phyloP scores from a whole-genome alignment of 2,329 filamentous ascomycete species.

The Aspergillus pseudoterreus region DNA sequence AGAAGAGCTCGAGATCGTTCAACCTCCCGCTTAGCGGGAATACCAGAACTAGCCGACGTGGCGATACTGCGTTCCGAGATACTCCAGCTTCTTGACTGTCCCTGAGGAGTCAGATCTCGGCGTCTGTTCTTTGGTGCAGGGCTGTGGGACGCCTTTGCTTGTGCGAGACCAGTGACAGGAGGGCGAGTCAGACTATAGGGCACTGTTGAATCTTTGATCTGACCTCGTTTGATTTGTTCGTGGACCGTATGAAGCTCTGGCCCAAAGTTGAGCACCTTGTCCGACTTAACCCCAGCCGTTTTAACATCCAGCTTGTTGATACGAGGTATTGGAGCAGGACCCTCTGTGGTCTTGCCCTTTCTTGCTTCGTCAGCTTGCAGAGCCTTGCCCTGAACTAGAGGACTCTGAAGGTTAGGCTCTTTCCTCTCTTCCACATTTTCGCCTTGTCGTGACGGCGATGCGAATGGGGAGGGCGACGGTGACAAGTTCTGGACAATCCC shows the following conservation, averaged over 20 bases:
- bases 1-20: slow-evolving; percentile 74
- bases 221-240: slow-evolving; percentile 19
- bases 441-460: slow-evolving; percentile 43
- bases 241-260: slow-evolving; percentile 20
- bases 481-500: slow-evolving; percentile 38
- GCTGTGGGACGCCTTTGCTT: slow-evolving; percentile 32
- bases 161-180: slow-evolving; percentile 46
- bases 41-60: slow-evolving; percentile 29
- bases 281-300: slow-evolving; percentile 10
- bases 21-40: slow-evolving; percentile 67
- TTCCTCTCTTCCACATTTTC: slow-evolving; percentile 28
- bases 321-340: slow-evolving; percentile 5
- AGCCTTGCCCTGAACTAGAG: slow-evolving; percentile 10
- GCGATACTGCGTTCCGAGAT: slow-evolving; percentile 51
- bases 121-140: slow-evolving; percentile 25
- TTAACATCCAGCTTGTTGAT: slow-evolving; percentile 10
- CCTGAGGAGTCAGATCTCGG: slow-evolving; percentile 31
- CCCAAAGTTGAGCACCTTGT: slow-evolving; percentile 29
- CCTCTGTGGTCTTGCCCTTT: slow-evolving; percentile 11
- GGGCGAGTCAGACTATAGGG: slow-evolving; percentile 32
- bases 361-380: slow-evolving; percentile 8
- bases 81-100: slow-evolving; percentile 54
- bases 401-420: slow-evolving; percentile 12
- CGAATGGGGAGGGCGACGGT: slow-evolving; percentile 50
- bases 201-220: slow-evolving; percentile 25